These are phyloP conservation scores for Pseudocohnilembus persalinus DNA, from an alignment of 169 alveolate species.

Conservation along the genomic window DNA sequence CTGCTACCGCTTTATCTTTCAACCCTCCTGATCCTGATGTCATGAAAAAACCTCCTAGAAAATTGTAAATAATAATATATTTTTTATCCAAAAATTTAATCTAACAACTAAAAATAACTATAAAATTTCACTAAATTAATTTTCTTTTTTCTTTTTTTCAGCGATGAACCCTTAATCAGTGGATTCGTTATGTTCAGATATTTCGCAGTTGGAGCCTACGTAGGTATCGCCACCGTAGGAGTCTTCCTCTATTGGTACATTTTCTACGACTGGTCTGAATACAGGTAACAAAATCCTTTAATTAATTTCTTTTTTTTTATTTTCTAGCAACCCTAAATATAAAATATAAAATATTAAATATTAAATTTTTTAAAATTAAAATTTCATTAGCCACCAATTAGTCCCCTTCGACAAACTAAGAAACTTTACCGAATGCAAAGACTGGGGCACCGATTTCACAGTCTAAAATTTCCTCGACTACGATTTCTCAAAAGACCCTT, in stretches of 20 bases:
- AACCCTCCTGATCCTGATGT: constrained; percentile 99
- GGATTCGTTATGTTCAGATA: constrained; percentile 94
- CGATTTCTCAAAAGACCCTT: constrained; percentile 84
- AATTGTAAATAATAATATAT: too few relatives aligned
- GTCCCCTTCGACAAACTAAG: constrained; percentile 90
- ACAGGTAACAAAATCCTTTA: not conserved
- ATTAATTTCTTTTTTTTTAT: not conserved
- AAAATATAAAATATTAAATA: not conserved
- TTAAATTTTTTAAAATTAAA: not conserved
- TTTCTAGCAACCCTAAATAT: not conserved
- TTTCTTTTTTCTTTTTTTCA: too few relatives aligned
- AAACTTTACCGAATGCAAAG: constrained; percentile 89
- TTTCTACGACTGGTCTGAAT: constrained; percentile 74
- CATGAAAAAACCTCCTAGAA: constrained; percentile 97
- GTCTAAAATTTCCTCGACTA: constrained; percentile 84
- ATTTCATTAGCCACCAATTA: constrained; percentile 89
- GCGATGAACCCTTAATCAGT: constrained; percentile 94
- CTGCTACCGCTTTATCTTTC: constrained; percentile 98
- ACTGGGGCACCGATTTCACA: constrained; percentile 87
- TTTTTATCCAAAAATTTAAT: too few relatives aligned
- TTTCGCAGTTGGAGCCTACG: constrained; percentile 96
- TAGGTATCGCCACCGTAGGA: constrained; percentile 98
- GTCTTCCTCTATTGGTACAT: constrained; percentile 95
- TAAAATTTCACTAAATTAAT: too few relatives aligned
- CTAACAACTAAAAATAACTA: too few relatives aligned